A percentile compares a stretch with the other conserved stretches of the same genome.
Evolutionary conservation across 2,329 filamentous ascomycete species (phyloP).

Genomic region (Fusarium coffeatum): DNA sequence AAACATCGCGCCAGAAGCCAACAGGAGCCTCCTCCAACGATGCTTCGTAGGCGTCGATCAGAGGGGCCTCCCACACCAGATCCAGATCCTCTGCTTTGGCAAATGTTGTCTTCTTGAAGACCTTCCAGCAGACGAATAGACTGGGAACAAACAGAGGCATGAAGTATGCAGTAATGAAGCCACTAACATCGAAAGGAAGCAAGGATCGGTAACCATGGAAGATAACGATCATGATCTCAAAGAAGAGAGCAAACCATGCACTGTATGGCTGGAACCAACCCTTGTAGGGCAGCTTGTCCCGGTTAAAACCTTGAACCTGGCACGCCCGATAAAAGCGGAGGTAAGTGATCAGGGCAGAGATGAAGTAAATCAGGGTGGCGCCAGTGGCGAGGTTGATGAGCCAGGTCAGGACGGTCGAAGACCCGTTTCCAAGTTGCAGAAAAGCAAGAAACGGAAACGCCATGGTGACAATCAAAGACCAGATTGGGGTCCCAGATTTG

Average conservation of each 20-base stretch:
- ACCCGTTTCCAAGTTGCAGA: slow-evolving; percentile 60
- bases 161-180: slow-evolving; percentile 64
- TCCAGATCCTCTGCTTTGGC: slow-evolving; percentile 66
- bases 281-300: slow-evolving; percentile 68
- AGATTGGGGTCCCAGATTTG: slow-evolving; percentile 69
- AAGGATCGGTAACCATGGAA: slow-evolving; percentile 67
- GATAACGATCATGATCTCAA: slow-evolving; percentile 56
- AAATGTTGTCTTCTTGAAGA: slow-evolving; percentile 67
- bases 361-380: slow-evolving; percentile 56
- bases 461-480: slow-evolving; percentile 64
- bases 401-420: slow-evolving; percentile 62
- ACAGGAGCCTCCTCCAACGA: slow-evolving; percentile 60
- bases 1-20: slow-evolving; percentile 59
- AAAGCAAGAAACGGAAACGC: slow-evolving; percentile 64
- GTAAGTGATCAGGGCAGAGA: slow-evolving; percentile 69
- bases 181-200: slow-evolving; percentile 59
- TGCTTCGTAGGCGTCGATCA: slow-evolving; percentile 67
- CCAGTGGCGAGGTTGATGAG: slow-evolving; percentile 66
- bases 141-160: slow-evolving; percentile 65
- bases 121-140: slow-evolving; percentile 70
- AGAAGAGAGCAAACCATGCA: slow-evolving; percentile 57
- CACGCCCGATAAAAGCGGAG: slow-evolving; percentile 63
- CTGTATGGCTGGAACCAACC: slow-evolving; percentile 51
- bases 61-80: slow-evolving; percentile 67
- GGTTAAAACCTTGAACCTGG: slow-evolving; percentile 62